Percentiles rank a stretch among this genome's conserved stretches.
These are phyloP conservation scores for Colletotrichum camelliae DNA, from an alignment of 2,329 filamentous ascomycete genomes.

Conservation along the genomic window DNA sequence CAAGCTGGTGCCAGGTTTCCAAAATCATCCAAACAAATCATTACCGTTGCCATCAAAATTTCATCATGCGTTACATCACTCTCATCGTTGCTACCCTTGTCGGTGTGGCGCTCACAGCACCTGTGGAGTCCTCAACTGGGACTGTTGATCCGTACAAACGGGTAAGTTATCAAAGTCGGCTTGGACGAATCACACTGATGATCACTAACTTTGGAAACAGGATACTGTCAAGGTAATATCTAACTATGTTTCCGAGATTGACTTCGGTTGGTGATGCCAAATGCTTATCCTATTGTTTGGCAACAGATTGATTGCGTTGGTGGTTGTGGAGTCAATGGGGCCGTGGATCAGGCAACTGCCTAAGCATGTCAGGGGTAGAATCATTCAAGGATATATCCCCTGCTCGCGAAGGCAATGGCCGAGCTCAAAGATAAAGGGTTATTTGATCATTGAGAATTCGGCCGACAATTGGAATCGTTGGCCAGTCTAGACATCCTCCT, in stretches of 20 bases:
- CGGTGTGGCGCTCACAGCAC: not conserved
- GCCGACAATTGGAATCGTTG: accelerated
- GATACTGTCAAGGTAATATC: not conserved
- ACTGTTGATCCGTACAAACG: not conserved
- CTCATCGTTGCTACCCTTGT: not conserved
- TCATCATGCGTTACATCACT: not conserved
- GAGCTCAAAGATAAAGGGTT: too few relatives aligned
- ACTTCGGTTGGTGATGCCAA: too few relatives aligned
- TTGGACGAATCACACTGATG: not conserved
- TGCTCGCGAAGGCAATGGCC: accelerated
- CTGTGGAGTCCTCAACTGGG: not conserved
- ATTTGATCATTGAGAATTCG: accelerated
- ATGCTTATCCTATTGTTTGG: not conserved
- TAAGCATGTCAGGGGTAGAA: not conserved
- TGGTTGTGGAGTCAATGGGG: not conserved
- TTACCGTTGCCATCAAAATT: accelerated
- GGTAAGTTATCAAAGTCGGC: not conserved
- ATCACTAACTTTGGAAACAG: not conserved
- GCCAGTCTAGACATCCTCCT: not conserved
- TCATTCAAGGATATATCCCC: accelerated
- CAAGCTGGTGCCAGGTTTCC: not conserved
- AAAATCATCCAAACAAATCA: accelerated
- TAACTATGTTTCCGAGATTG: accelerated
- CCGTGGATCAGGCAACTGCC: not conserved
- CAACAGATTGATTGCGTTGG: not conserved